phyloP scores from a whole-genome alignment of 2,329 filamentous ascomycete species.

The Scedosporium dehoogii region DNA sequence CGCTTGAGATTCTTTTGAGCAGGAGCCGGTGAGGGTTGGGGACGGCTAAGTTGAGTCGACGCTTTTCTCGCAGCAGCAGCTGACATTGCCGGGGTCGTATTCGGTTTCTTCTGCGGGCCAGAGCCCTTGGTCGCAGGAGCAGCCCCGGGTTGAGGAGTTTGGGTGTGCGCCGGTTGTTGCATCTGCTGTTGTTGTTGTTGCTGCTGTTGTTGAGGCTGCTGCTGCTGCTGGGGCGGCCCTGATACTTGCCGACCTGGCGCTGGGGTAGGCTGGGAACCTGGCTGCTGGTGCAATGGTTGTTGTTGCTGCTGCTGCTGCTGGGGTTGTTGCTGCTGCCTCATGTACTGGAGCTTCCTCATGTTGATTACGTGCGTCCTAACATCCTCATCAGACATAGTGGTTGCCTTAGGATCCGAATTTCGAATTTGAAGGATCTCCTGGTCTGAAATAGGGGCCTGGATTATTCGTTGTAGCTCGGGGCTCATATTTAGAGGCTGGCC shows the following conservation, averaged over 20 bases:
- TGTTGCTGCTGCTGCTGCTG: constrained; percentile 13
- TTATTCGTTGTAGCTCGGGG: not conserved
- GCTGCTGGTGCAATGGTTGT: constrained; percentile 22
- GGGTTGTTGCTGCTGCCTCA: constrained; percentile 17
- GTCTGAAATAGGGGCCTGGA: constrained; percentile 7
- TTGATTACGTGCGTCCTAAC: constrained; percentile 9
- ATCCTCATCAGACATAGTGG: constrained; percentile 14
- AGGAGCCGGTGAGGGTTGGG: constrained; percentile 21
- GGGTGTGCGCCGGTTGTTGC: constrained; percentile 24
- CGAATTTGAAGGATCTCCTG: constrained; percentile 17
- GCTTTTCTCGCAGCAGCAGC: constrained; percentile 8
- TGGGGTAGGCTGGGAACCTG: constrained; percentile 11
- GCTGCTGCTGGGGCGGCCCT: constrained; percentile 11
- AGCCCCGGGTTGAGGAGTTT: constrained; percentile 21
- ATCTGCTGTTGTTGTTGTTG: constrained; percentile 28
- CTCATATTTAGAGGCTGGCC: not conserved
- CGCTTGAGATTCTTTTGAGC: constrained; percentile 40
- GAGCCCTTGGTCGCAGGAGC: constrained; percentile 13
- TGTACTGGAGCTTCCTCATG: constrained; percentile 4
- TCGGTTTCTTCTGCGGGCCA: constrained; percentile 17
- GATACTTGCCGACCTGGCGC: constrained; percentile 14
- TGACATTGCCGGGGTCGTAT: constrained; percentile 16
- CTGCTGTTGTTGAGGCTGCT: constrained; percentile 22
- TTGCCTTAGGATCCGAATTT: constrained; percentile 12
- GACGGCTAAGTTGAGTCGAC: constrained; percentile 11